Percentiles rank a stretch among this genome's conserved stretches.
phyloP scores from a whole-genome alignment of 441 rosid species.

The Brassica balearica region DNA sequence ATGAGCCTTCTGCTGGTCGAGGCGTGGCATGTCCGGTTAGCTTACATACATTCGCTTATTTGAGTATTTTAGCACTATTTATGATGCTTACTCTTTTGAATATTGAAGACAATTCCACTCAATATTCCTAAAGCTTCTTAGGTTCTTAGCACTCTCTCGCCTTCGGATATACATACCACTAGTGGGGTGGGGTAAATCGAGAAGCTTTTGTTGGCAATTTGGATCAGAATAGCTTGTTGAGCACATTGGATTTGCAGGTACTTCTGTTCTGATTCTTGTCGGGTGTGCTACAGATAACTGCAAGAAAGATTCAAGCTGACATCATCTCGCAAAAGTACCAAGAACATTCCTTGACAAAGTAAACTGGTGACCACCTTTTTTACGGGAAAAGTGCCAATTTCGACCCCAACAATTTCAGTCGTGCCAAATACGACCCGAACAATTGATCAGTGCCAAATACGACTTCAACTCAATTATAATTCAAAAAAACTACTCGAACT shows the following conservation, averaged over 20 bases:
- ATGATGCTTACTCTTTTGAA: conserved; percentile 41
- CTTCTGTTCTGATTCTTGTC: conserved; percentile 88
- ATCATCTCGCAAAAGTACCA: conserved; percentile 93
- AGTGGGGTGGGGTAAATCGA: conserved; percentile 78
- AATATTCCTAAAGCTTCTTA: conserved; percentile 89
- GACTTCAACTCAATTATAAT: too few relatives aligned
- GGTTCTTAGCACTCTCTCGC: conserved; percentile 81
- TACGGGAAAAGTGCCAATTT: too few relatives aligned
- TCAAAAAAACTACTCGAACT: too few relatives aligned
- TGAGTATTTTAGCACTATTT: not conserved
- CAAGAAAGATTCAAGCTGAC: conserved; percentile 55
- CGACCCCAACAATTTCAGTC: too few relatives aligned
- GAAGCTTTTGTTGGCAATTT: conserved; percentile 93
- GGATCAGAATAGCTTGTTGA: conserved; percentile 86
- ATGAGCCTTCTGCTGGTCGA: conserved; percentile 67
- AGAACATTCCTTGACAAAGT: conserved; percentile 75
- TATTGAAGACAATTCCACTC: conserved; percentile 88
- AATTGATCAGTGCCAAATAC: too few relatives aligned
- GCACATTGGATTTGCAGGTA: conserved; percentile 94
- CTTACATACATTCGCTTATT: conserved; percentile 22
- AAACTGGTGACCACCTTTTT: conserved; percentile 1
- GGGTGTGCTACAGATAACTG: conserved; percentile 93
- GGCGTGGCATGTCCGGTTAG: conserved; percentile 76
- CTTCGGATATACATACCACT: conserved; percentile 92
- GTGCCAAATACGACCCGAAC: too few relatives aligned